phyloP scores from a whole-genome alignment of 176 grass and related monocot genomes.

The Phoenix roebelenii region DNA sequence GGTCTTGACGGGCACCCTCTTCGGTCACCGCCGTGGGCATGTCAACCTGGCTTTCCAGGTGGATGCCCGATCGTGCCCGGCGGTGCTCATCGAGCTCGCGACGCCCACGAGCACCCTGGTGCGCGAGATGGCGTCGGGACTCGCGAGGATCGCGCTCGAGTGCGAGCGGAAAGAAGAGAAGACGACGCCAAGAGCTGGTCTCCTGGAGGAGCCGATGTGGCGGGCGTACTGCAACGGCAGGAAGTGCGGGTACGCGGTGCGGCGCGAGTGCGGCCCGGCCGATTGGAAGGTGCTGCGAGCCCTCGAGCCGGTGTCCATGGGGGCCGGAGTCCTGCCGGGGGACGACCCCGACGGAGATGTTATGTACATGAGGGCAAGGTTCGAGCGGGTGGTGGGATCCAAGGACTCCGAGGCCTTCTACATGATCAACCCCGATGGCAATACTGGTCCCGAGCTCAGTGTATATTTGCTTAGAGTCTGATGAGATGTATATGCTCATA shows the following conservation, averaged over 20 bases:
- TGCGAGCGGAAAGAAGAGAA: conserved; percentile 24
- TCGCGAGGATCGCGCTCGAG: conserved; percentile 85
- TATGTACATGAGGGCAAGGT: conserved; percentile 87
- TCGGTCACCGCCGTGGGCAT: conserved; percentile 59
- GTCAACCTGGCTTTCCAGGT: conserved; percentile 80
- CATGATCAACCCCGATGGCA: conserved; percentile 87
- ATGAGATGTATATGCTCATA: neutral
- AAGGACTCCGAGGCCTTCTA: conserved; percentile 89
- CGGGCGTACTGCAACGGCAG: conserved; percentile 80
- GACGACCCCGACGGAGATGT: conserved; percentile 30
- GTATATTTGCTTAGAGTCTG: conserved; percentile 83
- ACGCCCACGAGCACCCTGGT: conserved; percentile 71
- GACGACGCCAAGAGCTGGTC: neutral
- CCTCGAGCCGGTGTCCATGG: conserved; percentile 64
- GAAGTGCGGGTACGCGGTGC: conserved; percentile 81
- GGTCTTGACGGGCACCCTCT: conserved; percentile 90
- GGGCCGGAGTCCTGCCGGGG: conserved; percentile 72
- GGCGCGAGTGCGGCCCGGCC: conserved; percentile 56
- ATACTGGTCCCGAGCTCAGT: conserved; percentile 64
- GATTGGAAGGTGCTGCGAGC: conserved; percentile 61
- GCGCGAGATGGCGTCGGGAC: conserved; percentile 89
- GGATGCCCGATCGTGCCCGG: conserved; percentile 55
- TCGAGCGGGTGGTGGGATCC: conserved; percentile 75
- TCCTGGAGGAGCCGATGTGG: conserved; percentile 75
- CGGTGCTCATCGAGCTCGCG: conserved; percentile 73